Evolutionary conservation across 169 alveolate genomes (phyloP).

Genomic region (Cardiosporidium cionae): DNA sequence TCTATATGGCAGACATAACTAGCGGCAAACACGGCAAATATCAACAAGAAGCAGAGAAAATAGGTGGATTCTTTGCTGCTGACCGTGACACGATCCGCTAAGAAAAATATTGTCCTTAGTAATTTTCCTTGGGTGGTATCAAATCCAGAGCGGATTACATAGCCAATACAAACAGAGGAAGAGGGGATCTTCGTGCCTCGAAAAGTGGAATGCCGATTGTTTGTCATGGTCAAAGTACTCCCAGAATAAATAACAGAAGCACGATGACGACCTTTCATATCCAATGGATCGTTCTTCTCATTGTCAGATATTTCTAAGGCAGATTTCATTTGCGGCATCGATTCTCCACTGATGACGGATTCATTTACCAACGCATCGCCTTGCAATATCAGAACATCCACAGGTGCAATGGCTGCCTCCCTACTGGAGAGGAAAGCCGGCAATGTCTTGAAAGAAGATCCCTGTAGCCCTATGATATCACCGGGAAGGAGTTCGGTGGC

Average conservation of each 20-base stretch:
- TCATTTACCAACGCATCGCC: slow-evolving; percentile 47
- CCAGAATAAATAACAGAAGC: neutral
- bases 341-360: slow-evolving; percentile 63
- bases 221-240: neutral
- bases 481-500: slow-evolving; percentile 86
- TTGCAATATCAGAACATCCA: slow-evolving; percentile 26
- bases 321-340: neutral
- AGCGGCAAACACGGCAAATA: slow-evolving; percentile 86
- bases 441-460: slow-evolving; percentile 2
- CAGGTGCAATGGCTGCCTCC: slow-evolving; percentile 6
- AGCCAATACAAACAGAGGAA: neutral
- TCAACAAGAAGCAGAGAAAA: slow-evolving; percentile 77
- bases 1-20: slow-evolving; percentile 75
- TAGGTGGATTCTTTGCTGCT: slow-evolving; percentile 83
- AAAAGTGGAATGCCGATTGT: too few relatives aligned
- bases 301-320: slow-evolving; percentile 3
- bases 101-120: slow-evolving; percentile 87
- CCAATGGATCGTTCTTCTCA: neutral
- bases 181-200: neutral
- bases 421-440: too few relatives aligned
- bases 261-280: neutral
- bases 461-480: slow-evolving; percentile 54
- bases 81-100: slow-evolving; percentile 35
- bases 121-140: slow-evolving; percentile 91
- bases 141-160: slow-evolving; percentile 14